A percentile compares a stretch with the other conserved stretches of the same genome.
Evolutionary conservation across 2,329 filamentous ascomycete species (phyloP).

Genomic region (Ceratocystis destructans): DNA sequence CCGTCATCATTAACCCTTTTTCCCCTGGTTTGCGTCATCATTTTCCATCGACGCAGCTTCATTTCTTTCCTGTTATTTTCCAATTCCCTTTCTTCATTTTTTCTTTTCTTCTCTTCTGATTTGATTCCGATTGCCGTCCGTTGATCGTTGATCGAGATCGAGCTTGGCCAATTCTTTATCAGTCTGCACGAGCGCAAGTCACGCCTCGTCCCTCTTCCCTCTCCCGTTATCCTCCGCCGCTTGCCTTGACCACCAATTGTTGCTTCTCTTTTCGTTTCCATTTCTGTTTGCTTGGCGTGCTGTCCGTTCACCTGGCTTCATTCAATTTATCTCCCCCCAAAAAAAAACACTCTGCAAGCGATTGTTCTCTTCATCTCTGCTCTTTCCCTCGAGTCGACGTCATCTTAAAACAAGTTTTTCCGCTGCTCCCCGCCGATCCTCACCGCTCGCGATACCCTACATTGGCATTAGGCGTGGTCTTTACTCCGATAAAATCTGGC

Average conservation of each 20-base stretch:
- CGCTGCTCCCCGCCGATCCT: neutral
- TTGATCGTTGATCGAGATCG: slow-evolving; percentile 11
- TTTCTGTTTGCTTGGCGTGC: neutral
- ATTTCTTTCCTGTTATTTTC: slow-evolving; percentile 4
- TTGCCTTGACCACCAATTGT: neutral
- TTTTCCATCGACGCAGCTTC: slow-evolving; percentile 7
- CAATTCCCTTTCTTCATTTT: neutral
- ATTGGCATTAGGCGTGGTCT: neutral
- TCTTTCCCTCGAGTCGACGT: slow-evolving; percentile 11
- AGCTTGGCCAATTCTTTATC: slow-evolving; percentile 2
- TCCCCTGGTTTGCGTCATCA: neutral
- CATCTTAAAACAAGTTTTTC: neutral
- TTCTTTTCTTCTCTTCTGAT: slow-evolving; percentile 7
- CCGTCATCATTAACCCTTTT: slow-evolving; percentile 8
- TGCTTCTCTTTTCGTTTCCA: neutral
- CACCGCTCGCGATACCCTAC: neutral
- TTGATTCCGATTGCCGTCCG: slow-evolving; percentile 7
- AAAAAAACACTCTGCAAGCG: neutral
- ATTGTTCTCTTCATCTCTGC: neutral
- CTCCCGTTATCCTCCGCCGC: neutral
- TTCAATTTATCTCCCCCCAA: neutral
- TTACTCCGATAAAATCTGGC: neutral
- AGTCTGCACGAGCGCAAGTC: neutral
- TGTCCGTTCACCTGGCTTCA: neutral
- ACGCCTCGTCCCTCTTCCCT: neutral